A percentile compares a stretch with the other conserved stretches of the same genome.
Conservation (phyloP, 2,329 filamentous ascomycete genomes). For the Aureobasidium lini region DNA sequence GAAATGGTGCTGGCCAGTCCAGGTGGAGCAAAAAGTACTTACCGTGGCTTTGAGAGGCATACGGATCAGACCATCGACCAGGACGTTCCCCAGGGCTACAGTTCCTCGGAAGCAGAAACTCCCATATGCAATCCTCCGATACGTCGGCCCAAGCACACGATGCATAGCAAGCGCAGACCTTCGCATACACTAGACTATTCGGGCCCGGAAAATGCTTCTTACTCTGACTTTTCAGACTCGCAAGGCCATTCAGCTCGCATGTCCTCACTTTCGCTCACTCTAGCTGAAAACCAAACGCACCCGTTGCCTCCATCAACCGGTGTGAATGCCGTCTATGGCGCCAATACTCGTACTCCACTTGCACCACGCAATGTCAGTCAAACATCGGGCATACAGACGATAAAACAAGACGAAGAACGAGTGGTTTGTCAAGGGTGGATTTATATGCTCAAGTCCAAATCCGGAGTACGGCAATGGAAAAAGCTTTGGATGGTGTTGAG, state of each 20-base stretch:
- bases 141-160: constrained; percentile 5
- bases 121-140: constrained; percentile 15
- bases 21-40: constrained; percentile 43
- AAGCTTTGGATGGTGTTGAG: constrained; percentile 88
- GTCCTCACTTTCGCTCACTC: constrained; percentile 26
- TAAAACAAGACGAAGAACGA: constrained; percentile 65
- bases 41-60: constrained; percentile 33
- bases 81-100: constrained; percentile 28
- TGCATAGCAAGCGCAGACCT: constrained; percentile 40
- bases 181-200: constrained; percentile 57
- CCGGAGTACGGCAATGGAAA: constrained; percentile 88
- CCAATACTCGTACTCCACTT: constrained; percentile 20
- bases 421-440: constrained; percentile 94
- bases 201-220: constrained; percentile 62
- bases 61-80: constrained; percentile 13
- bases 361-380: constrained; percentile 53
- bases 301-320: constrained; percentile 18
- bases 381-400: constrained; percentile 44
- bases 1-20: constrained; percentile 70
- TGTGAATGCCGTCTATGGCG: constrained; percentile 29
- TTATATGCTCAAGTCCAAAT: constrained; percentile 72
- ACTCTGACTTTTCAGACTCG: constrained; percentile 69
- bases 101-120: constrained; percentile 37
- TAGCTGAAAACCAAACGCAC: constrained; percentile 17
- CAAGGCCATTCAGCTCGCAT: constrained; percentile 24